These are phyloP conservation scores for Ophiocytium majus DNA, from an alignment of 352 stramenopile genomes.

Conservation along the genomic window DNA sequence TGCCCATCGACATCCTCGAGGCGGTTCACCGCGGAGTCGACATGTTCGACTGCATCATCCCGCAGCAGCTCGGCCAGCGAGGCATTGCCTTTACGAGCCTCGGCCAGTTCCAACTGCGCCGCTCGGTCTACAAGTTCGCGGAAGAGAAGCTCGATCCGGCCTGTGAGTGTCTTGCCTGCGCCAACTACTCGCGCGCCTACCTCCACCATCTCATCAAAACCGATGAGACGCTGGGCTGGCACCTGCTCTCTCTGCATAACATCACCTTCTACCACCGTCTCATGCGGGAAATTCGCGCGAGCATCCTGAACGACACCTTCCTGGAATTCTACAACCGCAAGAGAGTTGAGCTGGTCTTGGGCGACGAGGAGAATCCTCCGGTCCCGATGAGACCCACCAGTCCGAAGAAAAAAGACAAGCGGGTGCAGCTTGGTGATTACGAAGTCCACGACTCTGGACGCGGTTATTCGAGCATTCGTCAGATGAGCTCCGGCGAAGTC, in stretches of 20 bases:
- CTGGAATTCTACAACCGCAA: slow-evolving; percentile 1
- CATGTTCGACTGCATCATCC: slow-evolving; percentile 96
- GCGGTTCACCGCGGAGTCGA: slow-evolving; percentile 90
- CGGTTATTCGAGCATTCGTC: background rate
- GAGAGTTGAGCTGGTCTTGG: background rate
- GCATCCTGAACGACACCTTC: background rate
- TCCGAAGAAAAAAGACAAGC: background rate
- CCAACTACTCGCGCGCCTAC: slow-evolving; percentile 9
- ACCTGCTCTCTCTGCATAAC: slow-evolving; percentile 7
- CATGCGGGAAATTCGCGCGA: background rate
- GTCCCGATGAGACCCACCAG: slow-evolving; percentile 1
- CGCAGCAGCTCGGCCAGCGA: slow-evolving; percentile 43
- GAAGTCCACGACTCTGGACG: slow-evolving; percentile 5
- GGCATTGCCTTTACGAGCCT: slow-evolving; percentile 1
- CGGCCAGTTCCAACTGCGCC: background rate
- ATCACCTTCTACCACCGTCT: slow-evolving; percentile 16
- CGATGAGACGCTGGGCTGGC: background rate
- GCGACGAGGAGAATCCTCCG: slow-evolving; percentile 9
- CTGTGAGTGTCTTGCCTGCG: slow-evolving; percentile 6
- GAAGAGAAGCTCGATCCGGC: slow-evolving; percentile 13
- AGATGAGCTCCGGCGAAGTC: slow-evolving; percentile 14
- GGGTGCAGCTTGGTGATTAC: slow-evolving; percentile 2
- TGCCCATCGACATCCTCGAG: slow-evolving; percentile 91
- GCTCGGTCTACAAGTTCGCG: slow-evolving; percentile 1
- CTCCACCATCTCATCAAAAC: slow-evolving; percentile 12